Percentiles rank a stretch among this genome's conserved stretches.
Evolutionary conservation across 1,139 yeast genomes (phyloP).

Genomic region (Blastobotrys illinoisensis): DNA sequence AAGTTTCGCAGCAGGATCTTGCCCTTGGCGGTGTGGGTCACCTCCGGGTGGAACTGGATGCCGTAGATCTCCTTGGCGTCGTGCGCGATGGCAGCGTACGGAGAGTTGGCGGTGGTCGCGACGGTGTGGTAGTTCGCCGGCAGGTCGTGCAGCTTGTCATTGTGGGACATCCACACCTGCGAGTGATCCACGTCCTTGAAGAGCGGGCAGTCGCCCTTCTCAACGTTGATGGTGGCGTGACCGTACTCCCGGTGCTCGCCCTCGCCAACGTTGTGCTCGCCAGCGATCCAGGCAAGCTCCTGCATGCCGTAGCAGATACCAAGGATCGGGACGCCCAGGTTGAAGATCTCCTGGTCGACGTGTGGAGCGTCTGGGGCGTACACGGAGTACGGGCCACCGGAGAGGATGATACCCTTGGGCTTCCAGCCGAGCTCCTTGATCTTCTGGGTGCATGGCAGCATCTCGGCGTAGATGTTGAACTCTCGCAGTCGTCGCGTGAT

Average conservation of each 20-base stretch:
- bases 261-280: constrained; percentile 81
- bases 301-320: constrained; percentile 99
- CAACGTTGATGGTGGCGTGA: constrained; percentile 81
- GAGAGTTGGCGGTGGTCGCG: constrained; percentile 91
- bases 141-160: constrained; percentile 86
- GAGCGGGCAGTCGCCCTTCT: constrained; percentile 61
- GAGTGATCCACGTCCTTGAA: constrained; percentile 88
- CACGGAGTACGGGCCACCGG: constrained; percentile 98
- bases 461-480: constrained; percentile 96
- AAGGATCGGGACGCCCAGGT: constrained; percentile 85
- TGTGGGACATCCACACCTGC: constrained; percentile 99
- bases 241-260: constrained; percentile 99
- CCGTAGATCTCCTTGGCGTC: constrained; percentile 74
- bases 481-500: constrained; percentile 98
- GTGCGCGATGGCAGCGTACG: constrained; percentile 88
- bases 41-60: constrained; percentile 99
- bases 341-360: constrained; percentile 89
- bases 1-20: constrained; percentile 81
- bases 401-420: constrained; percentile 92
- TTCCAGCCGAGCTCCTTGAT: constrained; percentile 86
- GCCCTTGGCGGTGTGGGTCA: constrained; percentile 92
- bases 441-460: constrained; percentile 98
- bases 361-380: constrained; percentile 95
- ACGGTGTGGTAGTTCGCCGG: constrained; percentile 87
- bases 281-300: constrained; percentile 97